Conservation (phyloP, 75 land plant genomes). For the Pinus tabuliformis region DNA sequence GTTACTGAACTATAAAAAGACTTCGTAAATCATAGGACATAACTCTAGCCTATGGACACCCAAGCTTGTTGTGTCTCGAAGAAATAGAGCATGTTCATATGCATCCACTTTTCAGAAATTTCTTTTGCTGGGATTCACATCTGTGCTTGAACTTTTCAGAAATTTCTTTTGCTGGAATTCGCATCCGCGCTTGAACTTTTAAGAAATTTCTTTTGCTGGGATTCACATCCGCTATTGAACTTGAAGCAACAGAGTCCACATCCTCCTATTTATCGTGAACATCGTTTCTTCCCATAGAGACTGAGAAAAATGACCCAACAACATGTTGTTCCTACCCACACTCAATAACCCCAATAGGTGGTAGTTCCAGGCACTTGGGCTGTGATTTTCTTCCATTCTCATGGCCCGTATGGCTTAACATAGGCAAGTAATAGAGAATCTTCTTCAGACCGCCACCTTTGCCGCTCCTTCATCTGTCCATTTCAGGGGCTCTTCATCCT, state of each 20-base stretch:
- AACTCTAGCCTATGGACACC: not conserved
- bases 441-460: conserved; percentile 78
- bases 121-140: too few relatives aligned
- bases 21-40: not conserved
- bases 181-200: too few relatives aligned
- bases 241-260: not conserved
- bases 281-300: too few relatives aligned
- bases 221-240: not conserved
- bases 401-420: conserved; percentile 66
- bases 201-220: not conserved
- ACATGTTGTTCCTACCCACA: too few relatives aligned
- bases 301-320: too few relatives aligned
- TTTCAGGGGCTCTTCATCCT: conserved; percentile 14
- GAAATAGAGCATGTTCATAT: not conserved
- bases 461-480: conserved; percentile 75
- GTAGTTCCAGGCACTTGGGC: too few relatives aligned
- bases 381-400: conserved; percentile 45
- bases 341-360: not conserved
- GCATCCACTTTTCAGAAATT: not conserved
- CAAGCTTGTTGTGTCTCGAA: not conserved
- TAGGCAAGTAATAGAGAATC: conserved; percentile 61
- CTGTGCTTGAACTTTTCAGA: too few relatives aligned
- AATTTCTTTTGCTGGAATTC: too few relatives aligned
- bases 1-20: not conserved
- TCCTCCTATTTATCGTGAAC: not conserved